phyloP scores from a whole-genome alignment of 768 basidiomycete genomes.

The Phaeotremella fagi region DNA sequence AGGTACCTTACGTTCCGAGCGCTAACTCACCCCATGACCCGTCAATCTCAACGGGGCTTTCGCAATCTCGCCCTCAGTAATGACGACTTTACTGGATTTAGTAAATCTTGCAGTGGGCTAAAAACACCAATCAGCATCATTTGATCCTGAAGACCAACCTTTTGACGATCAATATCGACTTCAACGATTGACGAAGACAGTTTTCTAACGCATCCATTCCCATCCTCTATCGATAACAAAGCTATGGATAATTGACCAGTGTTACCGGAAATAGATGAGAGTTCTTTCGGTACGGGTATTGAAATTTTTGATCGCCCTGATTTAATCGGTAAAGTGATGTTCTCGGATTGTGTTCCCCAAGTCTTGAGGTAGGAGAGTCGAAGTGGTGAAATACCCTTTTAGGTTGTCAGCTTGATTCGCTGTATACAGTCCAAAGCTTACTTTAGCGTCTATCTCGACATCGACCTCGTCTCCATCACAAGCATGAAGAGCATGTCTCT shows the following conservation, averaged over 20 bases:
- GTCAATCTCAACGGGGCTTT: constrained; percentile 77
- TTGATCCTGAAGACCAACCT: constrained; percentile 53
- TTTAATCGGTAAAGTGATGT: constrained; percentile 24
- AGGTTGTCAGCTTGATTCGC: background rate
- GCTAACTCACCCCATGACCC: constrained; percentile 70
- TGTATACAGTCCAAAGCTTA: constrained; percentile 44
- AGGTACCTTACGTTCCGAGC: background rate
- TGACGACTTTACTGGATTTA: constrained; percentile 59
- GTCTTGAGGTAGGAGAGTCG: constrained; percentile 60
- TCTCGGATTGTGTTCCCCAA: constrained; percentile 18
- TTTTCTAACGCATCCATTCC: constrained; percentile 74
- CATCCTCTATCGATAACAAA: constrained; percentile 76
- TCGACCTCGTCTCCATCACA: constrained; percentile 73
- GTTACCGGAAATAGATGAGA: constrained; percentile 22
- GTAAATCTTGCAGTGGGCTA: constrained; percentile 88
- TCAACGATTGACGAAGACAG: constrained; percentile 71
- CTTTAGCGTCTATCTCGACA: constrained; percentile 74
- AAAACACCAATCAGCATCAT: background rate
- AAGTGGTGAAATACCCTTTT: constrained; percentile 93
- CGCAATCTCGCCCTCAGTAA: constrained; percentile 69
- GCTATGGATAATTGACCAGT: constrained; percentile 33
- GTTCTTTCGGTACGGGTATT: constrained; percentile 30
- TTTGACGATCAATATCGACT: constrained; percentile 75
- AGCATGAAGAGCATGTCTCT: constrained; percentile 49
- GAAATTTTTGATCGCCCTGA: constrained; percentile 65